Percentiles rank a stretch among this genome's conserved stretches.
phyloP scores from a whole-genome alignment of 805 yeast genomes.

The Metschnikowia arizonensis region DNA sequence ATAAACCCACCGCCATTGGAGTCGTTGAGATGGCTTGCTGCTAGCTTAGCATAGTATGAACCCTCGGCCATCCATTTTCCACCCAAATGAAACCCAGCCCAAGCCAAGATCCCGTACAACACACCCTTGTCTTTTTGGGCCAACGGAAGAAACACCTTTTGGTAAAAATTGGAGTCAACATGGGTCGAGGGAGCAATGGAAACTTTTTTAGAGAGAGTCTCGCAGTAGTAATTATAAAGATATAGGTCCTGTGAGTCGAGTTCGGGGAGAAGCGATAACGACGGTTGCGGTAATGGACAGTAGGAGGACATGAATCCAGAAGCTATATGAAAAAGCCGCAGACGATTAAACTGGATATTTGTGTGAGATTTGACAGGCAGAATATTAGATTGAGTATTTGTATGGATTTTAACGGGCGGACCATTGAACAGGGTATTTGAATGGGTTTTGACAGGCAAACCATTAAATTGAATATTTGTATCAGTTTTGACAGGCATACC shows the following conservation, averaged over 20 bases:
- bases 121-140: slow-evolving; percentile 51
- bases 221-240: slow-evolving; percentile 48
- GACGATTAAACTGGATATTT: neutral
- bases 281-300: slow-evolving; percentile 26
- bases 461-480: neutral
- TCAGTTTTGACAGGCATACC: no score
- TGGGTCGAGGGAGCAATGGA: slow-evolving; percentile 46
- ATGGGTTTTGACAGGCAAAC: neutral
- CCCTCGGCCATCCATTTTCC: slow-evolving; percentile 48
- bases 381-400: no score
- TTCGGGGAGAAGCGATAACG: slow-evolving; percentile 19
- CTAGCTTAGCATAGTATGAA: slow-evolving; percentile 42
- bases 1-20: neutral
- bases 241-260: slow-evolving; percentile 19
- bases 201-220: slow-evolving; percentile 39
- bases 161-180: slow-evolving; percentile 46
- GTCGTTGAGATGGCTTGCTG: slow-evolving; percentile 39
- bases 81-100: slow-evolving; percentile 53
- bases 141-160: slow-evolving; percentile 51
- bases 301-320: slow-evolving; percentile 21
- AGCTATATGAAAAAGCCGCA: slow-evolving; percentile 5
- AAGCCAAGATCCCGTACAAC: slow-evolving; percentile 48
- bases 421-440: no score
- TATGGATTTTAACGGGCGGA: neutral
- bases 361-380: no score